These are phyloP conservation scores for Lactarius sanguifluus DNA, from an alignment of 768 basidiomycete genomes.

Conservation along the genomic window DNA sequence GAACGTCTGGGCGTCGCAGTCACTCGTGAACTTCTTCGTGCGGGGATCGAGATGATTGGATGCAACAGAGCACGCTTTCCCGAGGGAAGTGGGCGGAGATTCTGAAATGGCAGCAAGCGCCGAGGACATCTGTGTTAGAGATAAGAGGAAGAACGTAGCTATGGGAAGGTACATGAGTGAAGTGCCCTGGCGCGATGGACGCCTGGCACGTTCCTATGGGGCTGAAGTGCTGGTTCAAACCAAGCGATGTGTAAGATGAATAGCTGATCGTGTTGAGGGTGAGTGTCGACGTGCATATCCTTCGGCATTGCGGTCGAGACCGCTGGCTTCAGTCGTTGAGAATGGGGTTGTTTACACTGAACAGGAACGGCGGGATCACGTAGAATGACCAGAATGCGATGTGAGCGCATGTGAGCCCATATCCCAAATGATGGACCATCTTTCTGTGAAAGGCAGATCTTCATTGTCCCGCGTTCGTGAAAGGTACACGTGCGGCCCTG, in stretches of 20 bases:
- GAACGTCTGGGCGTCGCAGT: conserved; percentile 28
- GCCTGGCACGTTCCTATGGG: background rate
- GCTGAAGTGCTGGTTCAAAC: conserved; percentile 3
- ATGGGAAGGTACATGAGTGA: conserved; percentile 10
- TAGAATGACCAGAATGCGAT: background rate
- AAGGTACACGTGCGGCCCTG: too few species aligned
- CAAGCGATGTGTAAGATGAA: background rate
- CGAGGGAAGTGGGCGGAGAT: conserved; percentile 10
- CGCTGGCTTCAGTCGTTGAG: background rate
- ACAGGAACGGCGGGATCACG: background rate
- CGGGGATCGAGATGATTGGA: conserved; percentile 27
- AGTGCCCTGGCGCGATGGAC: background rate
- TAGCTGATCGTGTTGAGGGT: background rate
- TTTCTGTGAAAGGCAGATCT: conserved; percentile 42
- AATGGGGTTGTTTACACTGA: background rate
- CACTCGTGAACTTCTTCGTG: conserved; percentile 24
- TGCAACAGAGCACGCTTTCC: conserved; percentile 19
- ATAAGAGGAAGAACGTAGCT: background rate
- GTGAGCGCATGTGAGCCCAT: too few species aligned
- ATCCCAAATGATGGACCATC: conserved; percentile 36
- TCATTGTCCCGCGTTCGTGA: conserved; percentile 50
- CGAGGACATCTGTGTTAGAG: background rate
- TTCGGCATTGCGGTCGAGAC: conserved; percentile 4
- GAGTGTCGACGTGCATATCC: background rate
- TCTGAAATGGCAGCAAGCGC: background rate